Conservation (phyloP, 140 eudicot species). For the Flaveria floridana region DNA sequence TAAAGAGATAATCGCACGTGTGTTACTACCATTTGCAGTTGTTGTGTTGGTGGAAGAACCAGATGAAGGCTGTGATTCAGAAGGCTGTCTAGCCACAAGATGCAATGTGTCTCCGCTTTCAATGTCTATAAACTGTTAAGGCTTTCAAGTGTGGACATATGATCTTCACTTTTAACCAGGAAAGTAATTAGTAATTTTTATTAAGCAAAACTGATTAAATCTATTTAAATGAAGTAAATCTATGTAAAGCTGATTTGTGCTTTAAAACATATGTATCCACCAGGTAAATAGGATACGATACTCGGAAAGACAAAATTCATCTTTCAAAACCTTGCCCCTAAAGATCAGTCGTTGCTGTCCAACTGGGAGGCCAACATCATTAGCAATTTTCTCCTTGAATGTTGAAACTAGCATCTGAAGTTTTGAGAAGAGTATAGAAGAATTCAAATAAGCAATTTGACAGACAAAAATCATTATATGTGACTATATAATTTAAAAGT, state of each 20-base stretch:
- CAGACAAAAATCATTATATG: not conserved
- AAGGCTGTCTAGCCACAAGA: slow-evolving; percentile 81
- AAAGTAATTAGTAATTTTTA: not conserved
- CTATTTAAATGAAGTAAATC: not conserved
- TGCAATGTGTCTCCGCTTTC: slow-evolving; percentile 90
- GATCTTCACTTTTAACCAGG: not conserved
- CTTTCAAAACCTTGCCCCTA: slow-evolving; percentile 96
- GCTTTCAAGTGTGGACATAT: slow-evolving; percentile 6
- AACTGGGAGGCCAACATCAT: slow-evolving; percentile 83
- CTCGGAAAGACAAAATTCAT: slow-evolving; percentile 75
- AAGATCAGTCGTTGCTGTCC: slow-evolving; percentile 86
- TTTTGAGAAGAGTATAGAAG: not conserved
- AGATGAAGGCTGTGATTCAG: slow-evolving; percentile 67
- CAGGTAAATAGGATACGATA: slow-evolving; percentile 71
- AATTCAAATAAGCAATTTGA: slow-evolving; percentile 20
- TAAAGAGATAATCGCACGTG: slow-evolving; percentile 38
- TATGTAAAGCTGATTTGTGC: slow-evolving; percentile 13
- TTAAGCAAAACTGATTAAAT: not conserved
- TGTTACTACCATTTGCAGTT: slow-evolving; percentile 37
- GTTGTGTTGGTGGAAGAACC: slow-evolving; percentile 45
- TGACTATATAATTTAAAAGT: not conserved
- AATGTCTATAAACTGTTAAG: slow-evolving; percentile 52
- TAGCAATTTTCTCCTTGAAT: slow-evolving; percentile 81
- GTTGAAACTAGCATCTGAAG: slow-evolving; percentile 67
- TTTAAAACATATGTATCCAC: slow-evolving; percentile 1